Evolutionary conservation across 495 filamentous ascomycete genomes (phyloP).

Genomic region (Penicillium psychrofluorescens): DNA sequence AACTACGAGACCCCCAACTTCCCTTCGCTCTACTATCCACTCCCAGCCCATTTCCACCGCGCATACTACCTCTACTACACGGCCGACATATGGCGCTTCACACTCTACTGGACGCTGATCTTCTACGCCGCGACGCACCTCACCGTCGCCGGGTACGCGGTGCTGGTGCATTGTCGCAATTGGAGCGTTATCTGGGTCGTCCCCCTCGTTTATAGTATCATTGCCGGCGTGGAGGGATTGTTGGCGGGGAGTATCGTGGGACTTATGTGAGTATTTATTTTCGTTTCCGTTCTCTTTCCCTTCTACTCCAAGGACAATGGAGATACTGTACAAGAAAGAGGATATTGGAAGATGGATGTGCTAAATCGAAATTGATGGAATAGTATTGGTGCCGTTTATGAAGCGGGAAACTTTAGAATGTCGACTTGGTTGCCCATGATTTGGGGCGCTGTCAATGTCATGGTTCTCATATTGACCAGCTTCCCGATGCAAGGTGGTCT

Average conservation of each 20-base stretch:
- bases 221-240: constrained; percentile 75
- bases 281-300: not conserved
- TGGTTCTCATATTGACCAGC: constrained; percentile 85
- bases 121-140: constrained; percentile 39
- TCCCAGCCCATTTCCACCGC: constrained; percentile 41
- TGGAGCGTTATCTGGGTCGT: constrained; percentile 73
- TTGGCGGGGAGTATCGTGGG: constrained; percentile 87
- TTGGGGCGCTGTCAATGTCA: constrained; percentile 85
- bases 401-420: constrained; percentile 84
- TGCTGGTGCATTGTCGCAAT: constrained; percentile 59
- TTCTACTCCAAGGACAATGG: not conserved
- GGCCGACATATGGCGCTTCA: constrained; percentile 84
- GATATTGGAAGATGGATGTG: constrained; percentile 9
- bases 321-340: too few relatives aligned
- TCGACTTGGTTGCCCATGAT: constrained; percentile 95
- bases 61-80: constrained; percentile 69
- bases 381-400: constrained; percentile 83
- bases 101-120: constrained; percentile 73
- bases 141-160: constrained; percentile 59
- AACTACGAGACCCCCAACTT: constrained; percentile 70
- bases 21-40: constrained; percentile 81
- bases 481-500: constrained; percentile 95
- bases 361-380: not conserved
- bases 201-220: constrained; percentile 63
- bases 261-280: constrained; percentile 58